These are phyloP conservation scores for Verticillium dahliae DNA, from an alignment of 2,329 filamentous ascomycete genomes.

Conservation along the genomic window DNA sequence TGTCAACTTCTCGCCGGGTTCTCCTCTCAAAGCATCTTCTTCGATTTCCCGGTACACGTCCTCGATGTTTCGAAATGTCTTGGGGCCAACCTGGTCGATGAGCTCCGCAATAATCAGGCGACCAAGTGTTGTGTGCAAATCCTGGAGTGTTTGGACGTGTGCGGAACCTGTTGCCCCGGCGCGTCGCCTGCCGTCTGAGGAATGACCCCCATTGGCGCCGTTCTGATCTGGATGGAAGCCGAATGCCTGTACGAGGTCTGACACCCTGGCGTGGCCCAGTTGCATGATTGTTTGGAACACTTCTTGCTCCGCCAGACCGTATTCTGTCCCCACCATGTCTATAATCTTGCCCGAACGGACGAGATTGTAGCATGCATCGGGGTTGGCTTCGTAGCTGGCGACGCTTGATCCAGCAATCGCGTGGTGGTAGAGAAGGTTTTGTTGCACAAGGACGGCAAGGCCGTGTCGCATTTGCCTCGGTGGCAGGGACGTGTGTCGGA, in stretches of 20 bases:
- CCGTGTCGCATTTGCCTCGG: constrained; percentile 74
- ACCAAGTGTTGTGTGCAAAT: constrained; percentile 43
- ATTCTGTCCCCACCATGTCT: constrained; percentile 64
- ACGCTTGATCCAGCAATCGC: constrained; percentile 53
- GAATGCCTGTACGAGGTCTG: constrained; percentile 62
- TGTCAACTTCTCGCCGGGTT: constrained; percentile 28
- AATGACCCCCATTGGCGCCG: constrained; percentile 17
- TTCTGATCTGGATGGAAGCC: constrained; percentile 21
- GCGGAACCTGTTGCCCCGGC: neutral
- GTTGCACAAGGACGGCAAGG: constrained; percentile 78
- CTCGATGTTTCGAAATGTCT: constrained; percentile 52
- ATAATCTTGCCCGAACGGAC: constrained; percentile 77
- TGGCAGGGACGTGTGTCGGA: constrained; percentile 64
- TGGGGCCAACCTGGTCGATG: constrained; percentile 54
- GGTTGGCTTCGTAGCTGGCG: constrained; percentile 80
- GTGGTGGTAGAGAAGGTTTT: constrained; percentile 75
- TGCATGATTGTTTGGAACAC: constrained; percentile 70
- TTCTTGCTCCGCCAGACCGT: constrained; percentile 67
- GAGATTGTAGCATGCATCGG: constrained; percentile 72
- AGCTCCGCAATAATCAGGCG: constrained; percentile 59
- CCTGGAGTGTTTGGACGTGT: constrained; percentile 35
- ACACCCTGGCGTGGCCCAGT: constrained; percentile 69
- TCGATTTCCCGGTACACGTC: constrained; percentile 59
- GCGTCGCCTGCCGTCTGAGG: constrained; percentile 16
- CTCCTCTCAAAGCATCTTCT: constrained; percentile 49